Percentiles rank a stretch among this genome's conserved stretches.
phyloP scores from a whole-genome alignment of 805 yeast species.

The Schwanniomyces yamadae region DNA sequence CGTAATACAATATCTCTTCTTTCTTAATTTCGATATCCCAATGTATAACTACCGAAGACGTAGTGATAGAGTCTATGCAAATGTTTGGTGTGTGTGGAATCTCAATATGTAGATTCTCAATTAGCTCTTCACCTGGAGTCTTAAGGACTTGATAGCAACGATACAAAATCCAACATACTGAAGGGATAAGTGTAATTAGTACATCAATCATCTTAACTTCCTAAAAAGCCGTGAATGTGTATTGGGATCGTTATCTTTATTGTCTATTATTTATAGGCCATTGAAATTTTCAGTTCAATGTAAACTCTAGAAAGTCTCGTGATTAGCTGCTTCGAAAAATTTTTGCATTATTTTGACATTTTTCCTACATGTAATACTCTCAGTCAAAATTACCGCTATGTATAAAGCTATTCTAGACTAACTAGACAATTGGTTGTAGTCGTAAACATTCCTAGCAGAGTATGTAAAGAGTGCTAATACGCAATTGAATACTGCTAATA shows the following conservation, averaged over 20 bases:
- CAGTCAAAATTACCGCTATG: too few species aligned
- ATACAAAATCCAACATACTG: conserved; percentile 40
- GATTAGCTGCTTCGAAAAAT: too few species aligned
- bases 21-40: conserved; percentile 46
- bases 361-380: too few species aligned
- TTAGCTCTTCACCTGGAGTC: conserved; percentile 48
- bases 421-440: too few species aligned
- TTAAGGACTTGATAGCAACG: conserved; percentile 35
- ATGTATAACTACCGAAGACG: conserved; percentile 47
- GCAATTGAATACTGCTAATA: conserved; percentile 44
- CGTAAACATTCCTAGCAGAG: too few species aligned
- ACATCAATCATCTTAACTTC: conserved; percentile 27
- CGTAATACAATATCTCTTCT: conserved; percentile 33
- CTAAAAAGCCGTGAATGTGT: neutral
- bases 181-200: conserved; percentile 32
- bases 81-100: conserved; percentile 57
- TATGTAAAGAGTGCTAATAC: conserved; percentile 17
- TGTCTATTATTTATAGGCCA: too few species aligned
- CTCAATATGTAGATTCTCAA: conserved; percentile 47
- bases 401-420: too few species aligned
- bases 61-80: conserved; percentile 54
- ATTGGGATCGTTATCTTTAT: too few species aligned
- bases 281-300: too few species aligned
- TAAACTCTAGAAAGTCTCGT: too few species aligned
- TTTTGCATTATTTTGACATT: too few species aligned